Evolutionary conservation across 2,329 filamentous ascomycete species (phyloP).

Genomic region (Aspergillus neotritici): DNA sequence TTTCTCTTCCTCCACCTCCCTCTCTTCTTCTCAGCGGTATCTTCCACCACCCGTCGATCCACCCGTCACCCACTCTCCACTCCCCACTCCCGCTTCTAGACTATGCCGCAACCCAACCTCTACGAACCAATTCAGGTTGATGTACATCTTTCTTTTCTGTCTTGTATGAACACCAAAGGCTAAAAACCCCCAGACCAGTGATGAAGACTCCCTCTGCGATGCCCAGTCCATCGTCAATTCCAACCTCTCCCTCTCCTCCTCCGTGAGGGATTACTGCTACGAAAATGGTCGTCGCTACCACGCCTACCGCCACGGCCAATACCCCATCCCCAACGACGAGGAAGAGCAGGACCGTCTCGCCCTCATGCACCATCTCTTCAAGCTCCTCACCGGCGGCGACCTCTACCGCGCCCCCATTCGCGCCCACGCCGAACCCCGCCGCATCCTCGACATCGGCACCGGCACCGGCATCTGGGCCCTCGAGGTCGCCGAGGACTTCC

Average conservation of each 20-base stretch:
- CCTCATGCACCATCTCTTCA: conserved; percentile 38
- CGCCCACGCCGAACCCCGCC: conserved; percentile 10
- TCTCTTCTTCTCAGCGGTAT: conserved; percentile 1
- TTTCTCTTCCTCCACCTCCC: conserved; percentile 1
- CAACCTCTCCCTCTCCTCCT: conserved; percentile 37
- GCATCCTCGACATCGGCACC: conserved; percentile 31
- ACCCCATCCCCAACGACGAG: conserved; percentile 41
- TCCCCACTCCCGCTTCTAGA: conserved; percentile 1
- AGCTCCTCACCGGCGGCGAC: conserved; percentile 30
- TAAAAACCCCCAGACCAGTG: conserved; percentile 25
- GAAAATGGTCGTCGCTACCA: conserved; percentile 43
- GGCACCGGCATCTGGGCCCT: conserved; percentile 34
- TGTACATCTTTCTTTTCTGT: conserved; percentile 21
- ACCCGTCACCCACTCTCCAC: too few relatives aligned
- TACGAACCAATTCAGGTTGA: conserved; percentile 31
- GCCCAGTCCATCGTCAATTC: conserved; percentile 34
- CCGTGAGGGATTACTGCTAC: conserved; percentile 32
- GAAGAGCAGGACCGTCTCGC: conserved; percentile 40
- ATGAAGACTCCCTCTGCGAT: conserved; percentile 31
- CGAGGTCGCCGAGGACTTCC: conserved; percentile 41
- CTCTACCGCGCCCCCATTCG: conserved; percentile 36
- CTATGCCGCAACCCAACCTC: conserved; percentile 26
- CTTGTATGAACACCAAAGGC: too few relatives aligned
- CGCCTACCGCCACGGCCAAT: conserved; percentile 39
- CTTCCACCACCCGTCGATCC: background rate